phyloP scores from a whole-genome alignment of 2,329 filamentous ascomycete species.

The Penicillium sclerotiorum region DNA sequence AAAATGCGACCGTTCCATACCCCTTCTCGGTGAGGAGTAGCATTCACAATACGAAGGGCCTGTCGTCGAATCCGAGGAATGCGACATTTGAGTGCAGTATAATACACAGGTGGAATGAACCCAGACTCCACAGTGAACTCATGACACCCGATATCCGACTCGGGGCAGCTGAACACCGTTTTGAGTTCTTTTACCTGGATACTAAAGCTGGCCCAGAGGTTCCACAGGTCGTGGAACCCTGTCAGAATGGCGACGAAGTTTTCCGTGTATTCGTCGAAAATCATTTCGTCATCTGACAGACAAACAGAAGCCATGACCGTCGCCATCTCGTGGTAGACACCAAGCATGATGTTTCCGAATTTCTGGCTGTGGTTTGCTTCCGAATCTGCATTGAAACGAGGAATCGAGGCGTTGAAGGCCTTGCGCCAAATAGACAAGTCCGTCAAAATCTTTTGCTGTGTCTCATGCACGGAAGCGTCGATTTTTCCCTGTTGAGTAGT shows the following conservation, averaged over 20 bases:
- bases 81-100: conserved; percentile 36
- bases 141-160: background rate
- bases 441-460: conserved; percentile 7
- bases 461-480: conserved; percentile 4
- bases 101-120: conserved; percentile 36
- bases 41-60: conserved; percentile 19
- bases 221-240: conserved; percentile 15
- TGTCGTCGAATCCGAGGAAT: conserved; percentile 31
- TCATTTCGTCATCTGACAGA: conserved; percentile 15
- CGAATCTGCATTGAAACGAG: conserved; percentile 5
- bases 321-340: conserved; percentile 47
- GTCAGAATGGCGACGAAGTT: conserved; percentile 23
- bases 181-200: conserved; percentile 3
- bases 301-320: conserved; percentile 42
- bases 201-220: conserved; percentile 3
- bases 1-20: conserved; percentile 23
- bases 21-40: conserved; percentile 20
- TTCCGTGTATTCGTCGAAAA: conserved; percentile 27
- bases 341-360: conserved; percentile 36
- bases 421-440: conserved; percentile 26
- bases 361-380: conserved; percentile 7
- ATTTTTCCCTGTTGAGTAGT: background rate
- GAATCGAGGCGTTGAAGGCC: conserved; percentile 18
- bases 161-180: background rate
- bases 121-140: conserved; percentile 34